Evolutionary conservation across 73 alveolate genomes (phyloP).

Genomic region (Uronychia setigera): DNA sequence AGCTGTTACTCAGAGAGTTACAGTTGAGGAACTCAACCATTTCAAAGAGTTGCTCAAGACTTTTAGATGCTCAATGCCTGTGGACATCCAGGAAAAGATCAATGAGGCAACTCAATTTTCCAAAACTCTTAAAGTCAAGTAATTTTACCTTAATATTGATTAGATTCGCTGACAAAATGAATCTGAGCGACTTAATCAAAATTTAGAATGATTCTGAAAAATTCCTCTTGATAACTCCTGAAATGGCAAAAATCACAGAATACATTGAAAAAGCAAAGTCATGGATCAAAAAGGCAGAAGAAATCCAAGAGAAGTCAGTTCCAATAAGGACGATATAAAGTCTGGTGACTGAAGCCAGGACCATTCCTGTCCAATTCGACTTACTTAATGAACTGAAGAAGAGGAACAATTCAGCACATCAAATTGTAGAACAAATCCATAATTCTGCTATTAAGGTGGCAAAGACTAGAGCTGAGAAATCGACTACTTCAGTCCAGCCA

Average conservation of each 20-base stretch:
- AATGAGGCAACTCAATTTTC: slow-evolving; percentile 30
- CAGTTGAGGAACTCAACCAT: slow-evolving; percentile 37
- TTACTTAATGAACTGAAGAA: slow-evolving; percentile 23
- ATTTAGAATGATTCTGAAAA: slow-evolving; percentile 12
- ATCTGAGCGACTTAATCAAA: slow-evolving; percentile 3
- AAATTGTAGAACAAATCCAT: slow-evolving; percentile 17
- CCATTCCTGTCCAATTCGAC: slow-evolving; percentile 49
- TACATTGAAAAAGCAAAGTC: slow-evolving; percentile 24
- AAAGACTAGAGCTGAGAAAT: slow-evolving; percentile 21
- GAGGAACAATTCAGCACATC: not conserved
- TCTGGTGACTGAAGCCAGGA: slow-evolving; percentile 15
- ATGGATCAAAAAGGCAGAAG: slow-evolving; percentile 39
- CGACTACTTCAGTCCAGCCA: not conserved
- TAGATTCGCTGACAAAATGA: slow-evolving; percentile 39
- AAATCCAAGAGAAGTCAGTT: slow-evolving; percentile 14
- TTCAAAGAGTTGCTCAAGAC: slow-evolving; percentile 20
- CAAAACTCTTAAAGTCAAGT: slow-evolving; percentile 43
- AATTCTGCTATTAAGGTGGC: slow-evolving; percentile 17
- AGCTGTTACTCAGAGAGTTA: slow-evolving; percentile 31
- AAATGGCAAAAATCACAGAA: slow-evolving; percentile 27
- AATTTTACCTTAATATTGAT: not conserved
- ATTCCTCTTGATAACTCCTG: slow-evolving; percentile 31
- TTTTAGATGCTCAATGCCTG: slow-evolving; percentile 44
- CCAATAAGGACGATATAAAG: slow-evolving; percentile 22
- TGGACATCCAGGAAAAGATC: slow-evolving; percentile 38